These are phyloP conservation scores for Ophiostoma montium DNA, from an alignment of 2,329 filamentous ascomycete genomes.

Conservation along the genomic window DNA sequence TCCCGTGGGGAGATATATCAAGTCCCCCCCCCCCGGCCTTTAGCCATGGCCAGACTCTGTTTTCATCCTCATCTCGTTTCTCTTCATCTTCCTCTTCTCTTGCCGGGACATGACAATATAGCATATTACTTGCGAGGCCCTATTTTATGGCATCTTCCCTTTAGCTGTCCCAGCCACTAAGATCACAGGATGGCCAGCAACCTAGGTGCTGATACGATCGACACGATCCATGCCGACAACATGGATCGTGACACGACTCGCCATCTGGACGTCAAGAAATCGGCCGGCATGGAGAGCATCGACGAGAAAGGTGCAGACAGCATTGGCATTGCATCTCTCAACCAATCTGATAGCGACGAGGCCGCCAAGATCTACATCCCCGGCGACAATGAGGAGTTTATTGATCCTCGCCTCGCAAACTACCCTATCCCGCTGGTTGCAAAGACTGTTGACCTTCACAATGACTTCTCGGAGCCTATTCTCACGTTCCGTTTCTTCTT, in stretches of 20 bases:
- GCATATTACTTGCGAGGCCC: too few species aligned
- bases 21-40: too few species aligned
- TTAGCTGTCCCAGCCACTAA: not conserved
- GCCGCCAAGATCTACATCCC: conserved; percentile 15
- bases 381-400: conserved; percentile 18
- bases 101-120: too few species aligned
- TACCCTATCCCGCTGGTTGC: conserved; percentile 21
- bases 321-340: not conserved
- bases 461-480: conserved; percentile 20
- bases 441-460: conserved; percentile 20
- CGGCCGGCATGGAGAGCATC: not conserved
- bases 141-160: too few species aligned
- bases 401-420: conserved; percentile 19
- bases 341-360: conserved; percentile 9
- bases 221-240: not conserved
- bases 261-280: not conserved
- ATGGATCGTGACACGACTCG: not conserved
- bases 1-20: too few species aligned
- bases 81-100: too few species aligned
- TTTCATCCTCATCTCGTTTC: too few species aligned
- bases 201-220: not conserved
- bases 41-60: too few species aligned
- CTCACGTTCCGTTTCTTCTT: conserved; percentile 22
- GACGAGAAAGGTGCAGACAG: not conserved
- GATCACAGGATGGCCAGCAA: not conserved